Conservation (phyloP, 169 alveolate species). For the Cryptosporidium ubiquitum region DNA sequence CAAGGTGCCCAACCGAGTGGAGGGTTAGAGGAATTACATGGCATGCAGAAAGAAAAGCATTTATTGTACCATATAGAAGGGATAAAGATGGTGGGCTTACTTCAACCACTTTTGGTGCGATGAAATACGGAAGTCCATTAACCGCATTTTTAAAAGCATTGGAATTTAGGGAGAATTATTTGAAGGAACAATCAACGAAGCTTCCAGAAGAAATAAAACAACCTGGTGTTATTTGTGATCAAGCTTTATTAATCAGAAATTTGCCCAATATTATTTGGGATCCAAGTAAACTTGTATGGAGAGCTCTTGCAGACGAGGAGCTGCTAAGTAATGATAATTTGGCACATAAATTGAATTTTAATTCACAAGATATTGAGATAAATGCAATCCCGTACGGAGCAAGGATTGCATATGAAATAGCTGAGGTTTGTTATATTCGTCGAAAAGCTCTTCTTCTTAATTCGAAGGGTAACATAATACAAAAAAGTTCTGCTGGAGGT, state of each 20-base stretch:
- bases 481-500: background rate
- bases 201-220: constrained; percentile 45
- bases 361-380: constrained; percentile 27
- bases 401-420: constrained; percentile 72
- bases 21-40: constrained; percentile 73
- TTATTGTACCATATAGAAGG: constrained; percentile 71
- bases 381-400: constrained; percentile 67
- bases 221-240: constrained; percentile 62
- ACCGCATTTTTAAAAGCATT: constrained; percentile 70
- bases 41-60: constrained; percentile 75
- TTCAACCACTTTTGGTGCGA: constrained; percentile 72
- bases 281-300: constrained; percentile 59
- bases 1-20: constrained; percentile 74
- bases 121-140: constrained; percentile 73
- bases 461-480: background rate
- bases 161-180: constrained; percentile 64
- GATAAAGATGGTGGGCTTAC: constrained; percentile 74
- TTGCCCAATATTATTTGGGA: constrained; percentile 68
- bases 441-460: constrained; percentile 47
- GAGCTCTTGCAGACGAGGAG: constrained; percentile 58
- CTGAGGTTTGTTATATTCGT: constrained; percentile 68
- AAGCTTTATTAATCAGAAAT: constrained; percentile 61
- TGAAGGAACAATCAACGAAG: constrained; percentile 58
- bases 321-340: constrained; percentile 11
- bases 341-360: constrained; percentile 17